These are phyloP conservation scores for Urostyla sp. DNA, from an alignment of 73 alveolate genomes.

Conservation along the genomic window DNA sequence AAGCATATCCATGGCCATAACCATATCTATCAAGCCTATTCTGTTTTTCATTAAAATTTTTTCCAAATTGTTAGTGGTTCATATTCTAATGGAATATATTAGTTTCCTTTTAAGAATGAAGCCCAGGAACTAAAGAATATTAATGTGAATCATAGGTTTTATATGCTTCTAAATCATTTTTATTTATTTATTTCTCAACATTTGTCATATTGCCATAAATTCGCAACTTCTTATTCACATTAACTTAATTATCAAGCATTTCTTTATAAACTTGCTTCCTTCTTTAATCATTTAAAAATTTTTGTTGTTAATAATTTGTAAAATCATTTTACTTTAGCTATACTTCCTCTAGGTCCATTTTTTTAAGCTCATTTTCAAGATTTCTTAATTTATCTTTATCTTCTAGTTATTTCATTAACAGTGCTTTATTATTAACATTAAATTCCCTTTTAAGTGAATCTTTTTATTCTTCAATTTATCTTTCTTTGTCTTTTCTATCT, in stretches of 20 bases:
- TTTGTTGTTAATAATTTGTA: slow-evolving; percentile 28
- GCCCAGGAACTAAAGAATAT: slow-evolving; percentile 66
- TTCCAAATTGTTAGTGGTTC: not conserved
- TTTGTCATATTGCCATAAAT: slow-evolving; percentile 72
- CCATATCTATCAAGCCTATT: slow-evolving; percentile 40
- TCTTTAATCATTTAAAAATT: slow-evolving; percentile 16
- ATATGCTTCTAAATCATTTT: slow-evolving; percentile 66
- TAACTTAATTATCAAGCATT: slow-evolving; percentile 65
- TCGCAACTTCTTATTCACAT: slow-evolving; percentile 26
- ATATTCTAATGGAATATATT: not conserved
- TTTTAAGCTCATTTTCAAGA: not conserved
- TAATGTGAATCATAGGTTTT: slow-evolving; percentile 32
- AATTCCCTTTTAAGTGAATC: not conserved
- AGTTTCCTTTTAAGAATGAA: not conserved
- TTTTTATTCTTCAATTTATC: slow-evolving; percentile 31
- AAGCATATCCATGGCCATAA: slow-evolving; percentile 18
- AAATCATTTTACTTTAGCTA: slow-evolving; percentile 5
- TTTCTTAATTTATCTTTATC: slow-evolving; percentile 20
- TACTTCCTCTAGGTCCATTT: slow-evolving; percentile 24
- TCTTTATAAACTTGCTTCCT: slow-evolving; percentile 49
- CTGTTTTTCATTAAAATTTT: not conserved
- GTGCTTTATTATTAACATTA: not conserved
- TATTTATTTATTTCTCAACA: slow-evolving; percentile 64
- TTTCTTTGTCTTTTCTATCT: not conserved
- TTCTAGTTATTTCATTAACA: not conserved